A percentile compares a stretch with the other conserved stretches of the same genome.
Evolutionary conservation across 1,139 yeast species (phyloP).

Genomic region (Taiozyma sp.): DNA sequence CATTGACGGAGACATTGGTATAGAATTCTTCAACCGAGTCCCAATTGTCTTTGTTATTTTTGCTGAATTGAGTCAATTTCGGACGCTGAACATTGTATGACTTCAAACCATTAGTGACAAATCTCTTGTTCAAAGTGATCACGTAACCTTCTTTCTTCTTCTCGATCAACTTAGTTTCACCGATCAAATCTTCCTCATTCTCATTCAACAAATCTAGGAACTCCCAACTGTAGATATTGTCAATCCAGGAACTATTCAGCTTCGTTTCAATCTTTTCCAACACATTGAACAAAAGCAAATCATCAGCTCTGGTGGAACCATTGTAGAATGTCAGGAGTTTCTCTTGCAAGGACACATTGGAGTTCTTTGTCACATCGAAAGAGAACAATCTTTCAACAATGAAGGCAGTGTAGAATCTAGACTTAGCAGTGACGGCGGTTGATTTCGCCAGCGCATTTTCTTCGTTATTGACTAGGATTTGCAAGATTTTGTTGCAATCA

Average conservation of each 20-base stretch:
- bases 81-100: conserved; percentile 28
- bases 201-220: conserved; percentile 38
- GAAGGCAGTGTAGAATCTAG: conserved; percentile 39
- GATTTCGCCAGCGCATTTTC: conserved; percentile 28
- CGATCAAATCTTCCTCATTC: conserved; percentile 39
- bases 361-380: conserved; percentile 40
- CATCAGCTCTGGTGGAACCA: conserved; percentile 61
- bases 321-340: conserved; percentile 45
- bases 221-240: conserved; percentile 61
- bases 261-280: conserved; percentile 52
- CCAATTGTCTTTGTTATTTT: conserved; percentile 16
- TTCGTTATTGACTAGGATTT: conserved; percentile 54
- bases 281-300: conserved; percentile 51
- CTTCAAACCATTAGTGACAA: conserved; percentile 44
- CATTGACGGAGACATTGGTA: conserved; percentile 10
- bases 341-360: conserved; percentile 42
- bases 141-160: conserved; percentile 44
- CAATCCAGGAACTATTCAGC: conserved; percentile 50
- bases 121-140: conserved; percentile 48
- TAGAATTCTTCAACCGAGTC: conserved; percentile 27
- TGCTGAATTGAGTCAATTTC: conserved; percentile 6
- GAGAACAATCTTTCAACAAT: conserved; percentile 40
- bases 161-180: conserved; percentile 40
- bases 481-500: conserved; percentile 52
- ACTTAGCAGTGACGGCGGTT: conserved; percentile 22